A percentile compares a stretch with the other conserved stretches of the same genome.
phyloP scores from a whole-genome alignment of 2,329 filamentous ascomycete species.

The Orbilia oligospora region DNA sequence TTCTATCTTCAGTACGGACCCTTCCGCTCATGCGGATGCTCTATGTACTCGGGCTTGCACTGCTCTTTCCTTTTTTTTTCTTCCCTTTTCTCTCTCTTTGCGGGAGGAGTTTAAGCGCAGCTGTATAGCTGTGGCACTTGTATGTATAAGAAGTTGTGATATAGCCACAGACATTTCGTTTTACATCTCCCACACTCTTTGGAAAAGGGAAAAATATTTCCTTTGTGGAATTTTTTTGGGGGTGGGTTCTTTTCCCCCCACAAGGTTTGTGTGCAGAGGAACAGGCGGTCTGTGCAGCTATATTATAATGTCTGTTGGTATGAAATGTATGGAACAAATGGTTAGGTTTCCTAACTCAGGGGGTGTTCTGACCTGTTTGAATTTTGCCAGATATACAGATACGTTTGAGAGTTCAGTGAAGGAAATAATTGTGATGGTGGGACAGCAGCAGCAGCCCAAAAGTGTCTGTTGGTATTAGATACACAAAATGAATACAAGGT shows the following conservation, averaged over 20 bases:
- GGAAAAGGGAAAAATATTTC: conserved; percentile 31
- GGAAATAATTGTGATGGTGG: conserved; percentile 13
- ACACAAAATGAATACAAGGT: conserved; percentile 33
- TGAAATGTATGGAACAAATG: neutral
- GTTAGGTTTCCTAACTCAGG: conserved; percentile 30
- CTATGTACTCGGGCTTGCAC: neutral
- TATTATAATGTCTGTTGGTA: conserved; percentile 36
- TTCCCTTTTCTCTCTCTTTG: conserved; percentile 4
- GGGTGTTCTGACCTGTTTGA: conserved; percentile 28
- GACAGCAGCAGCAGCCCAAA: neutral
- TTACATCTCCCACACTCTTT: conserved; percentile 27
- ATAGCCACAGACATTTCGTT: conserved; percentile 17
- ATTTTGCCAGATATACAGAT: conserved; percentile 46
- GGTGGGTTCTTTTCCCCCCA: conserved; percentile 10
- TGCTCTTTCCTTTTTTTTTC: conserved; percentile 15
- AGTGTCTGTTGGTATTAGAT: conserved; percentile 27
- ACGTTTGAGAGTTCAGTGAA: conserved; percentile 17
- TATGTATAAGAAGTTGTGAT: conserved; percentile 33
- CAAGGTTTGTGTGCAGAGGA: neutral
- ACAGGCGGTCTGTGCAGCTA: conserved; percentile 42
- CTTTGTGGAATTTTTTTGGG: conserved; percentile 21
- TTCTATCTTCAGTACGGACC: neutral
- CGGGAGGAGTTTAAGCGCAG: conserved; percentile 29
- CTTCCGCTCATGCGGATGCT: conserved; percentile 31
- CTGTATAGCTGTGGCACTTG: conserved; percentile 27